phyloP scores from a whole-genome alignment of 768 basidiomycete species.

The Tylopilus felleus region DNA sequence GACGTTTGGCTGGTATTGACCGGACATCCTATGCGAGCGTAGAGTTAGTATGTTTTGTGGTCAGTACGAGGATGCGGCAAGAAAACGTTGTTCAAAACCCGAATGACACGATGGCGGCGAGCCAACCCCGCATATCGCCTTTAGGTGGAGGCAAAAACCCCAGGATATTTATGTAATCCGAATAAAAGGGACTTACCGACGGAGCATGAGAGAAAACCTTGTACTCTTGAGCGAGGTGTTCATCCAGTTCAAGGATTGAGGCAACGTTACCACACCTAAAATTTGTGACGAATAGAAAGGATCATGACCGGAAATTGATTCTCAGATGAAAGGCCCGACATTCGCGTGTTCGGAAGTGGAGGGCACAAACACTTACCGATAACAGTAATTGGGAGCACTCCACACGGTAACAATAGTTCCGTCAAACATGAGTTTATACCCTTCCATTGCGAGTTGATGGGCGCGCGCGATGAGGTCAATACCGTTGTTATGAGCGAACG shows the following conservation, averaged over 20 bases:
- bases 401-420: conserved; percentile 93
- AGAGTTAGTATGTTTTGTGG: conserved; percentile 1
- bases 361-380: conserved; percentile 59
- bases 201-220: conserved; percentile 93
- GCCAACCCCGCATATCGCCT: conserved; percentile 29
- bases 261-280: conserved; percentile 92
- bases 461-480: conserved; percentile 95
- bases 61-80: neutral
- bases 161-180: conserved; percentile 16
- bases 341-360: conserved; percentile 13
- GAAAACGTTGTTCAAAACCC: neutral
- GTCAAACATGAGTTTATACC: conserved; percentile 97
- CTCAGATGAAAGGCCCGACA: conserved; percentile 13
- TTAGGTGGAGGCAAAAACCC: conserved; percentile 10
- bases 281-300: conserved; percentile 10
- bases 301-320: conserved; percentile 25
- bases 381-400: conserved; percentile 98
- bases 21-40: conserved; percentile 58
- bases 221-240: conserved; percentile 90
- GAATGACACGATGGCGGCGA: conserved; percentile 2
- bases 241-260: conserved; percentile 91
- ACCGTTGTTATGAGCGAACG: conserved; percentile 86
- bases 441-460: conserved; percentile 98
- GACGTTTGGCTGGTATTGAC: conserved; percentile 78
- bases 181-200: conserved; percentile 49